Percentiles rank a stretch among this genome's conserved stretches.
These are phyloP conservation scores for Pseudogymnoascus sp. DNA, from an alignment of 2,329 filamentous ascomycete species.

Conservation along the genomic window DNA sequence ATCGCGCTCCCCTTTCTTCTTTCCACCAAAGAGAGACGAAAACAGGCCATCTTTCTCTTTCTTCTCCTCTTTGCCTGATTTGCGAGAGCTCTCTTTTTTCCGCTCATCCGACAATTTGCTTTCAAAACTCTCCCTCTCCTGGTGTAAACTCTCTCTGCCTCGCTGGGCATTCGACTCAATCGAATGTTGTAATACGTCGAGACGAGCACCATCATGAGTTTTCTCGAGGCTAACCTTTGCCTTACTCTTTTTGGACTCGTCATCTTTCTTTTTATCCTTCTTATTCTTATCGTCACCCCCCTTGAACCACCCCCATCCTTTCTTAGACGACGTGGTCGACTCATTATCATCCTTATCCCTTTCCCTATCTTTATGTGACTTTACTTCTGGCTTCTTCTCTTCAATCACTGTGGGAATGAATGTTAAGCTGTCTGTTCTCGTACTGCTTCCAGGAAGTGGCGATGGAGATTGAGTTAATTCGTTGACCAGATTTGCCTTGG, in stretches of 20 bases:
- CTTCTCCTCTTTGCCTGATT: conserved; percentile 62
- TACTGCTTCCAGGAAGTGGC: conserved; percentile 60
- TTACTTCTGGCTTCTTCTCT: conserved; percentile 68
- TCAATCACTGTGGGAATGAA: conserved; percentile 71
- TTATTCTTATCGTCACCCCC: conserved; percentile 68
- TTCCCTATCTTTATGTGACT: conserved; percentile 57
- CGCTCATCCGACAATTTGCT: conserved; percentile 69
- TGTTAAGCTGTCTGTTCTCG: conserved; percentile 67
- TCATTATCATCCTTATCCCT: conserved; percentile 47
- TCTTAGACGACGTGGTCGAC: conserved; percentile 56
- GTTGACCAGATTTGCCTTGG: conserved; percentile 31
- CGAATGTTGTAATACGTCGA: conserved; percentile 81
- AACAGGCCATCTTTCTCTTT: conserved; percentile 94
- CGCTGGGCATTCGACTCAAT: conserved; percentile 59
- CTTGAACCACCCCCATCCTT: conserved; percentile 78
- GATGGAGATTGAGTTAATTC: conserved; percentile 60
- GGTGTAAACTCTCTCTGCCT: conserved; percentile 72
- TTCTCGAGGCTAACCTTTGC: conserved; percentile 48
- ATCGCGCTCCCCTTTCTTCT: conserved; percentile 78
- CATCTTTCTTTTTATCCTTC: conserved; percentile 55
- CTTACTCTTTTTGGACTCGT: conserved; percentile 59
- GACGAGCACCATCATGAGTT: conserved; percentile 66
- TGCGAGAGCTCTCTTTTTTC: conserved; percentile 70
- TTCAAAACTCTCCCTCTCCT: conserved; percentile 70
- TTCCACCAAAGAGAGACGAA: conserved; percentile 82